Percentiles rank a stretch among this genome's conserved stretches.
These are phyloP conservation scores for Meyerozyma guilliermondii DNA, from an alignment of 1,139 yeast genomes.

Conservation along the genomic window DNA sequence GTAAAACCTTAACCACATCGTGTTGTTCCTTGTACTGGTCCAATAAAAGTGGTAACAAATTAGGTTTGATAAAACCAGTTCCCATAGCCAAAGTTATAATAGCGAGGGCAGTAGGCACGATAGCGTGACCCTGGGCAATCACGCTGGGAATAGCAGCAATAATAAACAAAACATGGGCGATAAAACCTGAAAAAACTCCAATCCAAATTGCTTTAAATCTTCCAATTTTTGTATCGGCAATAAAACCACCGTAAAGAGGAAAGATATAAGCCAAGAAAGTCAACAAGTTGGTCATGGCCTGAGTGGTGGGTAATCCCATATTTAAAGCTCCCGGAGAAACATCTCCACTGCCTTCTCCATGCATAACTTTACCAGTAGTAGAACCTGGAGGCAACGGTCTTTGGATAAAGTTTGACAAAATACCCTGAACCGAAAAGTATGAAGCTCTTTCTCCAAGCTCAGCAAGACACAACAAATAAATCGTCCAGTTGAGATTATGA, in stretches of 20 bases:
- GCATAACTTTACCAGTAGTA: constrained; percentile 13
- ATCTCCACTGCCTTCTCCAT: constrained; percentile 5
- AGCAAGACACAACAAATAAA: constrained; percentile 16
- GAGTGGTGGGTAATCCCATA: constrained; percentile 15
- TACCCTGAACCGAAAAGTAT: constrained; percentile 15
- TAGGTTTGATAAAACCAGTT: constrained; percentile 40
- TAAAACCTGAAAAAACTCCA: constrained; percentile 19
- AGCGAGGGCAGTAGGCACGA: constrained; percentile 15
- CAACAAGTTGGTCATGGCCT: constrained; percentile 16
- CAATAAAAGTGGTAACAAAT: constrained; percentile 47
- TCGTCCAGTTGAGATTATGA: constrained; percentile 13
- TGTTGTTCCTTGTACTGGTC: constrained; percentile 49
- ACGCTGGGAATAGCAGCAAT: constrained; percentile 17
- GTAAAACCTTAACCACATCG: constrained; percentile 54
- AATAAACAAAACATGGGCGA: constrained; percentile 19
- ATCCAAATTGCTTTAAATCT: constrained; percentile 19
- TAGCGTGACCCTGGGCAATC: constrained; percentile 13
- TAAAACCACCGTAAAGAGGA: constrained; percentile 19
- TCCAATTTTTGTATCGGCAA: constrained; percentile 18
- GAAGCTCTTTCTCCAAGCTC: constrained; percentile 23
- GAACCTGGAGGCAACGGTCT: constrained; percentile 15
- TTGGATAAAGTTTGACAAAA: constrained; percentile 18
- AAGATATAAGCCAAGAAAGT: constrained; percentile 18
- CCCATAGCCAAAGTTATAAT: constrained; percentile 15
- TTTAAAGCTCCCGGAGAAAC: constrained; percentile 17